Evolutionary conservation across 257 asterid species (phyloP), one percentile per base, ranked within the genome.

Genomic region (Gentiana macrophylla): DNA sequence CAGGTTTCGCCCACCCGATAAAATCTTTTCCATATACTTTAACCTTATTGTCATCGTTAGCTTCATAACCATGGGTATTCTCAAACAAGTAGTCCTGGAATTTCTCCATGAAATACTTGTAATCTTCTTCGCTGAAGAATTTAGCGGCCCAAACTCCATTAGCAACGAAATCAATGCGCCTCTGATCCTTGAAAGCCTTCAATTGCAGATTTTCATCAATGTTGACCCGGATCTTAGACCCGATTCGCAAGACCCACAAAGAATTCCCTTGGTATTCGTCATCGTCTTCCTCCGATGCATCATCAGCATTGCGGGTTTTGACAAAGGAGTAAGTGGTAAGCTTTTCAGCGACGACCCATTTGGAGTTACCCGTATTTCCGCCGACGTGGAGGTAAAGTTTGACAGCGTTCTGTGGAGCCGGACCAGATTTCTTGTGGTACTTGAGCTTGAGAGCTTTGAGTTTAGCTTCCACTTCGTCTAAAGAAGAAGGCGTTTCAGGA

Each of bases 151-250:
- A 92, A 55, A 92, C 97, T 15, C 94, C 97, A 15, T 59, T 12
- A 51, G 85, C 94, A 61, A 92, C 95, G 57, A 92, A 92, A 80
- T 92, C 97, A 49, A 86, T 80, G 81, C 99, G 83, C 81, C 94
- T 82, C 61, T 92, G 94, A 15, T 85, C 99, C 44, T 95, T 95
- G 51, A 88, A 81, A 59, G 62, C 83, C 71, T 92, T 92, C 95
- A 88, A 66, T 72, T 86, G 97, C 92, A 88, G 7, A 69, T 81
- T 86, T 4, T 91, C 83, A 37, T 91, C 81, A 74, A 92, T 94
- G 72, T 68, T 81, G 48, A 35, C 85, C 70, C 51, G 66, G 46
- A 88, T 75, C 38, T 85, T 88, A 75, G 55, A 70, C 66, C 98
- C 91, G 34, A 88, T 81, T 57, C 70, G 77, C 81, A 92, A 57